A percentile compares a stretch with the other conserved stretches of the same genome.
Conservation (phyloP, 2,329 filamentous ascomycete genomes). For the Drechslerella dactyloides region DNA sequence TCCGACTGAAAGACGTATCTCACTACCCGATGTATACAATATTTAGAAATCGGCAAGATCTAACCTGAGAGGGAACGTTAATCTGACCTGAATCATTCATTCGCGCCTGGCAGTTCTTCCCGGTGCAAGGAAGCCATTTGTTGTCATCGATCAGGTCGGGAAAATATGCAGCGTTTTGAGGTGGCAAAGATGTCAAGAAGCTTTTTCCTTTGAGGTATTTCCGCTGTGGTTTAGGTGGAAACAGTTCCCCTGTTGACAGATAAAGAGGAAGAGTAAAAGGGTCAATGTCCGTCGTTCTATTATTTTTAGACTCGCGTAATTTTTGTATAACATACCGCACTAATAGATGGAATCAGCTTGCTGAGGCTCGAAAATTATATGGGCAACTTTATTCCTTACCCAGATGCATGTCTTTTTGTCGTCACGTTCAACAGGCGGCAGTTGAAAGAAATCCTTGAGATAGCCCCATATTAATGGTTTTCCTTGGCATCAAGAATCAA, state of each 20-base stretch:
- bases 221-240: conserved; percentile 21
- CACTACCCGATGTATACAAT: conserved; percentile 57
- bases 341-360: conserved; percentile 49
- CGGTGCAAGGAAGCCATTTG: conserved; percentile 36
- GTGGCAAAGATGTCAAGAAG: conserved; percentile 9
- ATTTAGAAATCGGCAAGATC: neutral
- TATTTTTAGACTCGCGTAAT: neutral
- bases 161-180: conserved; percentile 33
- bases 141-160: conserved; percentile 37
- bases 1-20: conserved; percentile 68
- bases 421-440: conserved; percentile 63
- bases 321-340: conserved; percentile 57
- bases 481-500: neutral
- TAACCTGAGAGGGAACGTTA: conserved; percentile 52
- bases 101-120: conserved; percentile 28
- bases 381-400: neutral
- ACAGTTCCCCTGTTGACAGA: conserved; percentile 4
- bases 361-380: neutral
- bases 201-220: conserved; percentile 29
- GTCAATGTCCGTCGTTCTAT: neutral
- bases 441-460: conserved; percentile 65
- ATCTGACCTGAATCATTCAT: conserved; percentile 40
- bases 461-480: neutral
- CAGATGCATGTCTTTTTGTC: conserved; percentile 61
- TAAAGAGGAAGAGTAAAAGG: neutral